Conservation (phyloP, 257 asterid species). For the Jasminum sambac region DNA sequence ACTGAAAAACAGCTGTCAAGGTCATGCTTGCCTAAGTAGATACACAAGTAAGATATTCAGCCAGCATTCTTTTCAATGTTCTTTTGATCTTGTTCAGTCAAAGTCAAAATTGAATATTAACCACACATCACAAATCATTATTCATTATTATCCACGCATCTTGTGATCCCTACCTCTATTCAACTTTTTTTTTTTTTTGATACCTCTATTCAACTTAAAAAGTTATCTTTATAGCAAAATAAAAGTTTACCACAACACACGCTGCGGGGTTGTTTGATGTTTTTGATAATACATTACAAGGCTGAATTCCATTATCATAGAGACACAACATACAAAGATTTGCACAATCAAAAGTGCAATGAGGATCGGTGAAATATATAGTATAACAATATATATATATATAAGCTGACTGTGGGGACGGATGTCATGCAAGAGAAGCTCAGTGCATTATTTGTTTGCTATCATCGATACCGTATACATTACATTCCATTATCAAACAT, state of each 20-base stretch:
- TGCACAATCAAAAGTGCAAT: background rate
- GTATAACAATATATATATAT: too few species aligned
- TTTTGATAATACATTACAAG: background rate
- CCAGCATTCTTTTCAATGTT: too few species aligned
- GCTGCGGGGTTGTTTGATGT: background rate
- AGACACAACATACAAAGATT: background rate
- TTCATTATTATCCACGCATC: too few species aligned
- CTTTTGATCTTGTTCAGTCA: too few species aligned
- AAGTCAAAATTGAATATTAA: too few species aligned
- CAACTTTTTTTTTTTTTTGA: too few species aligned
- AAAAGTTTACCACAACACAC: too few species aligned
- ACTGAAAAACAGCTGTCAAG: constrained; percentile 14
- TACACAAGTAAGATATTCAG: constrained; percentile 7
- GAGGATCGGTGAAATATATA: background rate
- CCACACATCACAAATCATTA: too few species aligned
- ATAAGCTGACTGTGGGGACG: background rate
- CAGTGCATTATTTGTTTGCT: background rate
- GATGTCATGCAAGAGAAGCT: background rate
- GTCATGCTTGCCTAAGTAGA: background rate
- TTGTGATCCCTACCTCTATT: too few species aligned
- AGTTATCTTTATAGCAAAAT: too few species aligned
- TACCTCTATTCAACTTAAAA: too few species aligned
- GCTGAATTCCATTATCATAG: background rate
- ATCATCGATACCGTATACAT: background rate
- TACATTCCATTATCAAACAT: background rate